phyloP scores from a whole-genome alignment of 78 protist species.

The Dictyostelium brefeldianum region DNA sequence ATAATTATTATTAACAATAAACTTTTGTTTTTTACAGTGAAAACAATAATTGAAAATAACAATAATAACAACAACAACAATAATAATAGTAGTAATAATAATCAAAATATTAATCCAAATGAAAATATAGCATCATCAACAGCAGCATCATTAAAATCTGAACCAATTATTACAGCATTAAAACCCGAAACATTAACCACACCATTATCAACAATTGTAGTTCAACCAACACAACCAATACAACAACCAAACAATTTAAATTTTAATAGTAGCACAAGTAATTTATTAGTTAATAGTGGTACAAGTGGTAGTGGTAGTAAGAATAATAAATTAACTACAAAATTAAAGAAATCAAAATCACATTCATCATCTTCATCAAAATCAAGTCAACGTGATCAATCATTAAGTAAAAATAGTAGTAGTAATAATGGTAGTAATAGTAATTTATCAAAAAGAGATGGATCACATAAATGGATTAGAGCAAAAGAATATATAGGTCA shows the following conservation, averaged over 20 bases:
- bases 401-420: background rate
- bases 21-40: background rate
- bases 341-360: background rate
- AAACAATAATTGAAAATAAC: background rate
- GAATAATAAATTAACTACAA: background rate
- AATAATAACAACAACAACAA: background rate
- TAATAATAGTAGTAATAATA: background rate
- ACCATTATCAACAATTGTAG: background rate
- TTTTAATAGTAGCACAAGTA: background rate
- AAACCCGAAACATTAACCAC: background rate
- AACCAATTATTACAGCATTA: background rate
- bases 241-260: background rate
- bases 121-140: background rate
- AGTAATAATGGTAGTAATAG: background rate
- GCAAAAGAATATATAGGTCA: conserved; percentile 63
- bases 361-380: conserved; percentile 14
- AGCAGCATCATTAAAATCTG: background rate
- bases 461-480: conserved; percentile 76
- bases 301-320: background rate
- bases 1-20: background rate
- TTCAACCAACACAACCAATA: background rate
- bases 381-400: background rate
- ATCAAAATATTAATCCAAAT: background rate
- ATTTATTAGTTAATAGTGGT: background rate
- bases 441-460: conserved; percentile 60